These are phyloP conservation scores for Sordaria brevicollis DNA, from an alignment of 495 filamentous ascomycete species.

Conservation along the genomic window DNA sequence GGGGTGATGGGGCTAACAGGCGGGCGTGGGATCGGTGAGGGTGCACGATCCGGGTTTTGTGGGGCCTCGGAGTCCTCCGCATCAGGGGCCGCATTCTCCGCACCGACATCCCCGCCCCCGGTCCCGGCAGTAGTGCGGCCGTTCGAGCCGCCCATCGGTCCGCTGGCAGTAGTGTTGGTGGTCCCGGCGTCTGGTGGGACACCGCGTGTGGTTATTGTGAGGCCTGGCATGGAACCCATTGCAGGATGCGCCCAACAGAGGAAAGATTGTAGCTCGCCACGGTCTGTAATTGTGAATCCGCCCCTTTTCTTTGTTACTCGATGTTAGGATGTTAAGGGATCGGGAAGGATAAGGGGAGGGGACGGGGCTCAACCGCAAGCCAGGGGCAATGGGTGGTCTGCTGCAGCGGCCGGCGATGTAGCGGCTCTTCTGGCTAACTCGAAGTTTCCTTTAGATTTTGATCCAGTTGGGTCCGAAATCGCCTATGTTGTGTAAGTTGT, in stretches of 20 bases:
- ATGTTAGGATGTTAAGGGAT: neutral
- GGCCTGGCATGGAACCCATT: conserved; percentile 14
- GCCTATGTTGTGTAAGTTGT: neutral
- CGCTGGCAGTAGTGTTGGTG: neutral
- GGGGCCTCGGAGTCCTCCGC: neutral
- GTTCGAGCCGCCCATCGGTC: neutral
- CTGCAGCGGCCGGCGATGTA: too few species aligned
- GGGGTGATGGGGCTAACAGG: conserved; percentile 38
- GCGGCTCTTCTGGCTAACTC: too few species aligned
- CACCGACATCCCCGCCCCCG: neutral
- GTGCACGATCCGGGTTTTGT: conserved; percentile 10
- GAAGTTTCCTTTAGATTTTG: too few species aligned
- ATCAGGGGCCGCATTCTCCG: too few species aligned
- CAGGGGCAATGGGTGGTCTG: neutral
- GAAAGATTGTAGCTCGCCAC: too few species aligned
- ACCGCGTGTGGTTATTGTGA: conserved; percentile 15
- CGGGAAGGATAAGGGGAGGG: neutral
- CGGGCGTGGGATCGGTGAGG: conserved; percentile 27
- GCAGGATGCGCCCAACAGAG: neutral
- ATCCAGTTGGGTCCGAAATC: too few species aligned
- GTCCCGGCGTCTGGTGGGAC: neutral
- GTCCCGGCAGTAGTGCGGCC: neutral
- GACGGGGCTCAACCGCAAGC: neutral
- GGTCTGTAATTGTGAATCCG: neutral
- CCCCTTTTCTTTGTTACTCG: neutral